Conservation (phyloP, 208 protist species). For the Acanthamoeba healyi region DNA sequence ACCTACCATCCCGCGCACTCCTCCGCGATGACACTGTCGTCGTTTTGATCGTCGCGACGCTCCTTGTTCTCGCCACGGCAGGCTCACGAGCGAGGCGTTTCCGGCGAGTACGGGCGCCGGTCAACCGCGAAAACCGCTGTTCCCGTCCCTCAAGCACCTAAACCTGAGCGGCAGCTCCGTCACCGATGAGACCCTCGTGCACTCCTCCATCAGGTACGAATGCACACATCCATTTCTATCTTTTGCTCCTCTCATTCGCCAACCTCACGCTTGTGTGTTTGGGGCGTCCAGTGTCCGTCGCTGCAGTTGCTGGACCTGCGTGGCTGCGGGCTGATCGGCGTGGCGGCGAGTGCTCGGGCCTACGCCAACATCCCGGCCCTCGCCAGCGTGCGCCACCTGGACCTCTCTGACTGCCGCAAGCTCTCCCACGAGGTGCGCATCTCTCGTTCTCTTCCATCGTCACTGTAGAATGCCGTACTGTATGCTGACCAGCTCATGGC, state of each 20-base stretch:
- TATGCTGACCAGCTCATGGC: too few species aligned
- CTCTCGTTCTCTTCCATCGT: background rate
- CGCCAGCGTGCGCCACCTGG: background rate
- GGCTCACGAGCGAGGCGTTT: constrained; percentile 32
- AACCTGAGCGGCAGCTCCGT: background rate
- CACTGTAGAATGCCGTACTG: too few species aligned
- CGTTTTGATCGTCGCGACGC: too few species aligned
- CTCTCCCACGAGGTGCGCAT: background rate
- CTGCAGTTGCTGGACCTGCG: background rate
- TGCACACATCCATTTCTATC: background rate
- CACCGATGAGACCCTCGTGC: constrained; percentile 1
- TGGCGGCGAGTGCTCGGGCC: background rate
- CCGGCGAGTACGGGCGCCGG: background rate
- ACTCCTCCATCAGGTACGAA: background rate
- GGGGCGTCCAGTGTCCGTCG: background rate
- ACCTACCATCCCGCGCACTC: background rate
- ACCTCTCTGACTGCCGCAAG: constrained; percentile 36
- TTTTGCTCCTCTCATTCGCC: background rate
- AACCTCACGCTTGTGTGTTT: too few species aligned
- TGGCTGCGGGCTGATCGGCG: background rate
- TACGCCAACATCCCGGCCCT: background rate
- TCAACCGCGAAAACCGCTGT: background rate
- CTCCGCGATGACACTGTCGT: too few species aligned
- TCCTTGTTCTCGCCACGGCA: background rate
- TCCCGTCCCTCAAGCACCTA: background rate